A percentile compares a stretch with the other conserved stretches of the same genome.
These are phyloP conservation scores for Coemansia sp. DNA, from an alignment of 192 early-diverging fungal genomes.

Conservation along the genomic window DNA sequence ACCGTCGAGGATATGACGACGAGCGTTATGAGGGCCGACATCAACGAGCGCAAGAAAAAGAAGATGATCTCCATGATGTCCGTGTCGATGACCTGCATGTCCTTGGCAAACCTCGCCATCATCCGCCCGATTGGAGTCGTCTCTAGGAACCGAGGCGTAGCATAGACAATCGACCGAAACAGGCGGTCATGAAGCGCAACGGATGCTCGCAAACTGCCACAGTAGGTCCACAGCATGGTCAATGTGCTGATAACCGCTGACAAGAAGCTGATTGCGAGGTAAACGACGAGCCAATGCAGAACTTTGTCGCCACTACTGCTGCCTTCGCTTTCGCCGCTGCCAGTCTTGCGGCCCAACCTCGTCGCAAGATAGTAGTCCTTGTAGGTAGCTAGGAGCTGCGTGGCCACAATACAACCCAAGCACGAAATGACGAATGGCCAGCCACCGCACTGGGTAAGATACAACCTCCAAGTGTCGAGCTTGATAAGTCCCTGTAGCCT, in stretches of 20 bases:
- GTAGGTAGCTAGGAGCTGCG: slow-evolving; percentile 53
- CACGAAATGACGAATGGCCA: slow-evolving; percentile 57
- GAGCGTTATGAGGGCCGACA: slow-evolving; percentile 60
- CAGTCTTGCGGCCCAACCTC: slow-evolving; percentile 44
- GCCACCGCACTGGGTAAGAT: slow-evolving; percentile 69
- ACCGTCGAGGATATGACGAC: slow-evolving; percentile 63
- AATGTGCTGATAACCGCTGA: slow-evolving; percentile 17
- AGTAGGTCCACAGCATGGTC: slow-evolving; percentile 25
- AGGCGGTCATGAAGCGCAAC: slow-evolving; percentile 59
- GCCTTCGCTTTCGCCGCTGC: slow-evolving; percentile 17
- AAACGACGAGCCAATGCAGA: slow-evolving; percentile 15
- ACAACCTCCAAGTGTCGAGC: slow-evolving; percentile 70
- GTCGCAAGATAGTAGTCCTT: slow-evolving; percentile 58
- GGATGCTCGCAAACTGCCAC: slow-evolving; percentile 44
- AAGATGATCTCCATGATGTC: slow-evolving; percentile 60
- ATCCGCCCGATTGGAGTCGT: slow-evolving; percentile 80
- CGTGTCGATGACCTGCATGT: slow-evolving; percentile 79
- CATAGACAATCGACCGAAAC: slow-evolving; percentile 61
- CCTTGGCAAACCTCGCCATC: slow-evolving; percentile 78
- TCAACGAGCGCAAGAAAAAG: slow-evolving; percentile 56
- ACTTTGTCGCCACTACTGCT: not conserved
- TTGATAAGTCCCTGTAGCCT: slow-evolving; percentile 72
- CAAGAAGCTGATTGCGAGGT: slow-evolving; percentile 16
- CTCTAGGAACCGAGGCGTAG: slow-evolving; percentile 83
- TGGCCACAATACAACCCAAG: slow-evolving; percentile 53